Conservation (phyloP, 2,329 filamentous ascomycete species). For the Colletotrichum tamarilloi region DNA sequence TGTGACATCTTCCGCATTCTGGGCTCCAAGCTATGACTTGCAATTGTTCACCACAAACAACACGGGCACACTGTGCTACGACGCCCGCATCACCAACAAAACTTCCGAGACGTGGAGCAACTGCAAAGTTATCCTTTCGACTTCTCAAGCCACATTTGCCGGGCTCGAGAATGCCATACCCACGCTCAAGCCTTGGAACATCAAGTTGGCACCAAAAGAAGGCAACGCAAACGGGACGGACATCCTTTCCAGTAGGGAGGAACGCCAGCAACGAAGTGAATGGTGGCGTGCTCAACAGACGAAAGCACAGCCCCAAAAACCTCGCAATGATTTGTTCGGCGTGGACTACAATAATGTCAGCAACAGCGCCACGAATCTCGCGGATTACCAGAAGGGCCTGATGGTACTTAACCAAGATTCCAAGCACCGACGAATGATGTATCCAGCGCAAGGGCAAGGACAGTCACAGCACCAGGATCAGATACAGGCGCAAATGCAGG, state of each 20-base stretch:
- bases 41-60: slow-evolving; percentile 66
- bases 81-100: slow-evolving; percentile 70
- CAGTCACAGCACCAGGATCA: background rate
- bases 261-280: slow-evolving; percentile 45
- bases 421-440: background rate
- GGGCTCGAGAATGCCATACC: slow-evolving; percentile 67
- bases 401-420: slow-evolving; percentile 7
- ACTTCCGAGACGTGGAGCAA: slow-evolving; percentile 73
- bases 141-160: slow-evolving; percentile 69
- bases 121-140: slow-evolving; percentile 70
- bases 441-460: background rate
- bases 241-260: slow-evolving; percentile 53
- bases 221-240: slow-evolving; percentile 32
- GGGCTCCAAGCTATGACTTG: slow-evolving; percentile 72
- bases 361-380: background rate
- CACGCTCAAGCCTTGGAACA: slow-evolving; percentile 65
- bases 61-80: slow-evolving; percentile 67
- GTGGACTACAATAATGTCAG: background rate
- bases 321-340: slow-evolving; percentile 34
- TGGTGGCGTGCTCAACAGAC: slow-evolving; percentile 46
- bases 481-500: too few species aligned
- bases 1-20: slow-evolving; percentile 67
- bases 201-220: slow-evolving; percentile 56
- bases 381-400: background rate
- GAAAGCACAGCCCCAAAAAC: slow-evolving; percentile 39